Evolutionary conservation across 2,329 filamentous ascomycete genomes (phyloP), one percentile per base, ranked within the genome.

Genomic region (Colletotrichum godetiae): DNA sequence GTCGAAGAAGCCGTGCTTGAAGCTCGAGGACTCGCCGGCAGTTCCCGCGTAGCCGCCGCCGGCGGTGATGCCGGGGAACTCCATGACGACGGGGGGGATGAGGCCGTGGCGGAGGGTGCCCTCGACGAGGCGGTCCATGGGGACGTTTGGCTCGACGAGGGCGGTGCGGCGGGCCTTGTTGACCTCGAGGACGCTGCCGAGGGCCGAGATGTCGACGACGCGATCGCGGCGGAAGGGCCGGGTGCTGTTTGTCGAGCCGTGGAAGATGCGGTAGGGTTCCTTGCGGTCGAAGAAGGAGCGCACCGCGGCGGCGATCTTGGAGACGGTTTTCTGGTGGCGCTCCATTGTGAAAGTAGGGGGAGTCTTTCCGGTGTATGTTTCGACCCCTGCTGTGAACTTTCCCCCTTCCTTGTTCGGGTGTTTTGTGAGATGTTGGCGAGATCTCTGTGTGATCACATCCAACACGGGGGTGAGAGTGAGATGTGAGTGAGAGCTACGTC

Each of bases 221-320:
- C 81, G 83, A 75, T 77, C 80, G 72, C 77, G 76, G 77, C 84
- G 77, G 83, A 88, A 73, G 82, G 88, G 88, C 5, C 88, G 90
- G 59, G 93, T 95, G 79, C 89, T 92, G 85, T 95, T 95, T 66
- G 93, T 95, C 53, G 91, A 92, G 77, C 93, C 93, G 85, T 95
- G 93, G 81, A 88, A 91, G 84, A 95, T 94, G 75, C 93, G 90
- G 85, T 93, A 95, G 27, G 92, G 89, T 79, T 86, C 82, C 60
- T 82, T 80, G 60, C 83, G 80, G 72, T 85, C 82, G 79, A 86
- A 89, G 80, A 86, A 86, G 78, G 82, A 77, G 72, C 85, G 84
- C 62, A 89, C 86, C 6, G 86, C 81, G 31, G 83, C 76, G 57
- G 88, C 84, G 74, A 90, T 87, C 46, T 83, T 81, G 72, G 81